phyloP scores from a whole-genome alignment of 2,329 filamentous ascomycete genomes.

The Fusarium caatingaense region DNA sequence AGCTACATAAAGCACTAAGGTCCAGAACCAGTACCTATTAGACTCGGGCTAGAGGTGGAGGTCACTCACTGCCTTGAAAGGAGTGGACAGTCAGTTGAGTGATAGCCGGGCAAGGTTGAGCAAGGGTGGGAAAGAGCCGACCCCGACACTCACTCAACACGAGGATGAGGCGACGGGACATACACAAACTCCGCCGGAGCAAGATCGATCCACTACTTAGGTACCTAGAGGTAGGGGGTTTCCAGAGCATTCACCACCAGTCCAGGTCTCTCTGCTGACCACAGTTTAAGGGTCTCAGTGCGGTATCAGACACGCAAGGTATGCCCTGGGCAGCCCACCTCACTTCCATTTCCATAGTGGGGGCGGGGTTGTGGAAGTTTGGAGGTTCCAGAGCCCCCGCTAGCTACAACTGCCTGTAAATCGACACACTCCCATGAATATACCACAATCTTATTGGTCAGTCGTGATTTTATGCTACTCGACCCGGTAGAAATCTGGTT shows the following conservation, averaged over 20 bases:
- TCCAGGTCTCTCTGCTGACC: constrained; percentile 4
- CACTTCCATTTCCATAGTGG: constrained; percentile 21
- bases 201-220: not conserved
- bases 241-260: not conserved
- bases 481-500: constrained; percentile 20
- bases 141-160: not conserved
- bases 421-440: not conserved
- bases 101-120: constrained; percentile 2
- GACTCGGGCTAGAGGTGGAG: constrained; percentile 16
- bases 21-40: not conserved
- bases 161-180: constrained; percentile 2
- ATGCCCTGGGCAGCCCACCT: constrained; percentile 7
- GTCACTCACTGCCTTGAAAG: constrained; percentile 19
- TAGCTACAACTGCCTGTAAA: constrained; percentile 11
- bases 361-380: constrained; percentile 27
- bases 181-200: constrained; percentile 2
- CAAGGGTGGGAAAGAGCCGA: constrained; percentile 15
- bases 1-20: constrained; percentile 1
- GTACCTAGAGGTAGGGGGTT: not conserved
- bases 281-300: constrained; percentile 4
- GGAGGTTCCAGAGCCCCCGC: constrained; percentile 1
- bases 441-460: not conserved
- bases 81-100: constrained; percentile 3
- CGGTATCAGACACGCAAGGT: not conserved
- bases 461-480: not conserved